Evolutionary conservation across 2,329 filamentous ascomycete species (phyloP), one percentile per base, ranked within the genome.

Genomic region (Biscogniauxia marginata): DNA sequence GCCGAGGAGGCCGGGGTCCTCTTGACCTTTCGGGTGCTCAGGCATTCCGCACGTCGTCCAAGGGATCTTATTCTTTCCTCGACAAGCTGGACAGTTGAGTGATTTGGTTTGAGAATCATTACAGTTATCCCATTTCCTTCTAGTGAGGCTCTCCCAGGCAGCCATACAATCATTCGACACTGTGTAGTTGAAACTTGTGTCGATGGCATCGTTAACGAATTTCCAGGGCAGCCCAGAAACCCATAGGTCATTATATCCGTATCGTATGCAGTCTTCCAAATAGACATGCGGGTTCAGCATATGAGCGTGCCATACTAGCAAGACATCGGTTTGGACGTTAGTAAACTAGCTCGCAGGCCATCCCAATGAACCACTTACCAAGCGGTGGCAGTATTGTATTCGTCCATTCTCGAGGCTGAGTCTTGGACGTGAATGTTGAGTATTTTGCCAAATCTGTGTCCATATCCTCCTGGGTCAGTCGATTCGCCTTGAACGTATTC

Each of bases 301-400:
- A 66, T 90, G 89, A 0, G 88, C 77, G 70, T 93, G 90, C 86
- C 87, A 90, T 0, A 93, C 85, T 87, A 93, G 89, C 19, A 92
- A 72, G 0, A 93, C 83, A 72, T 93, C 89, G 79, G 70, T 19
- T 23, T 13, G 30, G 3, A 11, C 16, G 44, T 70, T 16, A 74
- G 70, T 39, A 63, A 64, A 53, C 65, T 24, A 39, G 48, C 30
- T 43, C 34, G 34, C 22, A 63, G 45, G 30, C 44, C 58, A 24
- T 25, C n/a, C 18, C 25, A 23, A 21, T 30, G 49, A 49, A 5
- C 39, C 57, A 57, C 56, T 39, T 70, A 87, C 84, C 85, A 49
- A 88, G 70, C 1, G 86, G 86, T 2, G 84, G 85, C 44, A 88
- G 65, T 53, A 74, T 74, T 7, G 74, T 68, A 16, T 67, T 66